These are phyloP conservation scores for Stropharia rugosoannulata DNA, from an alignment of 768 basidiomycete genomes.

Conservation along the genomic window DNA sequence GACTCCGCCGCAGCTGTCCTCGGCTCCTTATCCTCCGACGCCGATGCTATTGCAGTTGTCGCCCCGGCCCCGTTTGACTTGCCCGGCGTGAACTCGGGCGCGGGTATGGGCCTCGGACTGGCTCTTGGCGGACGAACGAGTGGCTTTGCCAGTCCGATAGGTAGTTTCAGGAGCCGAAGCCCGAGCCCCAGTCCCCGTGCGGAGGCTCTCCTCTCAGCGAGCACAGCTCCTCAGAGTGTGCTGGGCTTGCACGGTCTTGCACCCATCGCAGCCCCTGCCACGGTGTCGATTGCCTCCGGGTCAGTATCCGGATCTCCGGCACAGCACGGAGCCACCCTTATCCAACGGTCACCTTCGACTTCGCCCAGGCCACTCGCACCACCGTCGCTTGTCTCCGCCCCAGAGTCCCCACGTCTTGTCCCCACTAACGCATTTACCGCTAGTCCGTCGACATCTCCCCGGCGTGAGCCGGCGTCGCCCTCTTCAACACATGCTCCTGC, in stretches of 20 bases:
- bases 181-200: slow-evolving; percentile 54
- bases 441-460: neutral
- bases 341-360: neutral
- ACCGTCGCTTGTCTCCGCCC: neutral
- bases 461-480: neutral
- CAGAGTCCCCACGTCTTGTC: slow-evolving; percentile 14
- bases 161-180: slow-evolving; percentile 65
- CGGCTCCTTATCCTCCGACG: slow-evolving; percentile 30
- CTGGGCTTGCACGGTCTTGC: neutral
- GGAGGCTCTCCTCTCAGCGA: slow-evolving; percentile 38
- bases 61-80: slow-evolving; percentile 37
- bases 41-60: slow-evolving; percentile 59
- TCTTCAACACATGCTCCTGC: slow-evolving; percentile 8
- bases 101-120: slow-evolving; percentile 7
- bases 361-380: neutral
- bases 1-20: slow-evolving; percentile 82
- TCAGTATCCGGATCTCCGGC: neutral
- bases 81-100: neutral
- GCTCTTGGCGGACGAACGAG: slow-evolving; percentile 32
- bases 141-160: slow-evolving; percentile 67
- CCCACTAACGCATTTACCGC: neutral
- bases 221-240: slow-evolving; percentile 3
- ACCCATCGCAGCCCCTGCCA: slow-evolving; percentile 3
- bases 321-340: neutral
- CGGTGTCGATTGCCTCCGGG: slow-evolving; percentile 45